Base-by-base conservation (phyloP, 257 asterid genomes). In the Primulina huaijiensis region DNA sequence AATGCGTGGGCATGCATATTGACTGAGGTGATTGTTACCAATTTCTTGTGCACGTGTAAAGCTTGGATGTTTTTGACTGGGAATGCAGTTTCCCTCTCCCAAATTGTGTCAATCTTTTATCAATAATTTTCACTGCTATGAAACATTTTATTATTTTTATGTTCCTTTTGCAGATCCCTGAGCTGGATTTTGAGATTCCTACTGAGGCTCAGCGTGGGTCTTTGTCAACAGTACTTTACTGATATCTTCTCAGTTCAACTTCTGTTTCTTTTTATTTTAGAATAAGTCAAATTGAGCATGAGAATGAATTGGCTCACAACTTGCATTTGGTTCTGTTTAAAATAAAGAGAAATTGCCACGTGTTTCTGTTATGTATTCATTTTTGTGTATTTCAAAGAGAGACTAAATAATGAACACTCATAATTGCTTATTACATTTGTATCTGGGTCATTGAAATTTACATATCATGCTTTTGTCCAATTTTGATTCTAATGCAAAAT, bases 151-250 rank as follows among this genome's bases (percentile, higher is more conserved):
- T 2, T 31, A 3, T 0, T 37, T 59, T 60, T 7, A 43, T 78
- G 71, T 72, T 76, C 67, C 37, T 73, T 71, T n/a, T 79, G 72
- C 87, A 94, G 99, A 87, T 94, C 57, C 97, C 97, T 35, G 97
- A 91, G 77, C 81, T 94, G 70, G 96, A 89, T 75, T 89, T 94
- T 70, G 97, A 91, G 87, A 91, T 94, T 70, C 99, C 97, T 56
- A 96, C 96, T 0, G 99, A 94, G 80, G 92, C 99, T 75, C 97
- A 94, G 82, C 87, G 97, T 65, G 97, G 99, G 74, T 91, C 97
- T 25, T 79, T 94, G 84, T 89, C 99, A 80, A 88, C 96, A 61
- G 99, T 94, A 89, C 71, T 37, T 23, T 73, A 72, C 68, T n/a
- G 27, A 21, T 56, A 31, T 5, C 67, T 70, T 72, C 30, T 35